A percentile compares a stretch with the other conserved stretches of the same genome.
Conservation (phyloP, 257 asterid species). For the Phtheirospermum japonicum region DNA sequence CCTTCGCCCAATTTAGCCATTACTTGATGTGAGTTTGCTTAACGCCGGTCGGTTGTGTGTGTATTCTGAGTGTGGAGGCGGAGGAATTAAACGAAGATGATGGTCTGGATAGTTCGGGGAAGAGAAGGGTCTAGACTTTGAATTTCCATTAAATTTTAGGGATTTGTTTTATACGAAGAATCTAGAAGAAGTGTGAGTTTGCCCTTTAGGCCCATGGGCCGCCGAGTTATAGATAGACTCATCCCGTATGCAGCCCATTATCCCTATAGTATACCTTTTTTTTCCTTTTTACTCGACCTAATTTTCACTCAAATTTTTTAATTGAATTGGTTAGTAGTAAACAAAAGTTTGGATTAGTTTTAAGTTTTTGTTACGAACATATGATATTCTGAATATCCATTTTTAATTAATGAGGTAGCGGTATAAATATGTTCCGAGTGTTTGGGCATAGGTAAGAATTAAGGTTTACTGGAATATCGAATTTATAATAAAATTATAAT, state of each 20-base stretch:
- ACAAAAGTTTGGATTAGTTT: no score
- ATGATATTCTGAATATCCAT: no score
- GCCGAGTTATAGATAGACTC: neutral
- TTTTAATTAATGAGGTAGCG: no score
- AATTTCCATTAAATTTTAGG: neutral
- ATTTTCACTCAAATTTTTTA: no score
- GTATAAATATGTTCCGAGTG: no score
- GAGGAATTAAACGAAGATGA: neutral
- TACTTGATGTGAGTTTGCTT: neutral
- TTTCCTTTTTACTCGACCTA: no score
- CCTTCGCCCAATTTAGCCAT: conserved; percentile 95
- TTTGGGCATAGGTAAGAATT: no score
- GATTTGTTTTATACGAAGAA: conserved; percentile 17
- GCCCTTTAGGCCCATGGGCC: neutral
- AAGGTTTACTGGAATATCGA: no score
- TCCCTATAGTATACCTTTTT: no score
- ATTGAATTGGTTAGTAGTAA: no score
- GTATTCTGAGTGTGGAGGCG: conserved; percentile 11
- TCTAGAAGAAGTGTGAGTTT: conserved; percentile 29
- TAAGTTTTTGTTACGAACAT: no score
- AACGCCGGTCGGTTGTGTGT: neutral
- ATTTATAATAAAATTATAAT: no score
- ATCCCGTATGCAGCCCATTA: neutral
- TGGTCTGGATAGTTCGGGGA: conserved; percentile 31
- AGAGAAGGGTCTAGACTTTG: conserved; percentile 31